Conservation (phyloP, 495 filamentous ascomycete species). For the Amniculicola lignicola region DNA sequence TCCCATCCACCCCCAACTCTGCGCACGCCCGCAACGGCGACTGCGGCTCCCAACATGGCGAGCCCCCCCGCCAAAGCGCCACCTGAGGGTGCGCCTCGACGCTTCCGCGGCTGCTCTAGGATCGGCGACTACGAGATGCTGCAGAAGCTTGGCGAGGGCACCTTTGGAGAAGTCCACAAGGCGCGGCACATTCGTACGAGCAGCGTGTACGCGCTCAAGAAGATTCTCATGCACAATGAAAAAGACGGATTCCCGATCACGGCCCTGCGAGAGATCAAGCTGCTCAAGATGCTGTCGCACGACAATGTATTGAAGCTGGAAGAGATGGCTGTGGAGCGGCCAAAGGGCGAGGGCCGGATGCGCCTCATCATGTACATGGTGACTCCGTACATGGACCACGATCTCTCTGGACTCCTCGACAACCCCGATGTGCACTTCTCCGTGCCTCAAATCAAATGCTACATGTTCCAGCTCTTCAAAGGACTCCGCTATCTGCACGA, state of each 20-base stretch:
- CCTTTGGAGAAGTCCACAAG: conserved; percentile 95
- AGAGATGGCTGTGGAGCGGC: conserved; percentile 93
- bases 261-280: conserved; percentile 84
- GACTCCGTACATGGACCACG: conserved; percentile 97
- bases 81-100: conserved; percentile 39
- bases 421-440: conserved; percentile 86
- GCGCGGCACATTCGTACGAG: conserved; percentile 72
- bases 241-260: conserved; percentile 82
- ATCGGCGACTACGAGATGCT: conserved; percentile 86
- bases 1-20: not conserved
- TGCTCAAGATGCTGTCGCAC: conserved; percentile 90
- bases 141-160: conserved; percentile 93
- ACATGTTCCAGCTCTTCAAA: conserved; percentile 89
- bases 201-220: conserved; percentile 82
- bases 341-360: conserved; percentile 71
- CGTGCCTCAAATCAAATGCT: conserved; percentile 93
- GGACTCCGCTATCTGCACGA: conserved; percentile 87
- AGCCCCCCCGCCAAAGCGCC: conserved; percentile 36
- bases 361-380: conserved; percentile 96
- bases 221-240: conserved; percentile 85
- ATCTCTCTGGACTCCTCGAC: conserved; percentile 90
- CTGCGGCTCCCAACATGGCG: conserved; percentile 38
- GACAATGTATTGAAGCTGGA: conserved; percentile 80
- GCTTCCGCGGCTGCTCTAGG: conserved; percentile 79
- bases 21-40: not conserved